Base-by-base conservation (phyloP, 2,329 filamentous ascomycete genomes). In the Penicillium occitanis region DNA sequence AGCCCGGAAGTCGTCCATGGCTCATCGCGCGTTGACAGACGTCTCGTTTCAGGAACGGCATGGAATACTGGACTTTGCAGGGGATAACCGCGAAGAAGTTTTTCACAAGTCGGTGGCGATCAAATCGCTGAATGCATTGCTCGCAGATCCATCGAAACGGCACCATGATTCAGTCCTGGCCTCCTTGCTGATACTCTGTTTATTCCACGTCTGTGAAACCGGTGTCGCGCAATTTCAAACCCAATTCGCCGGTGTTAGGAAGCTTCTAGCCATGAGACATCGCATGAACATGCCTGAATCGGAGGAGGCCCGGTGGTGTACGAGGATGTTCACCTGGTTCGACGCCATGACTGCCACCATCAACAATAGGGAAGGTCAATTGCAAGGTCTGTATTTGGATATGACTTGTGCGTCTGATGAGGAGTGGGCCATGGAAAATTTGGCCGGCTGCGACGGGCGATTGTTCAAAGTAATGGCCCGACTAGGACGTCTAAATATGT, bases 131-230 rank as follows among this genome's bases (percentile, higher is more conserved):
- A 97, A 98, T 74, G 85, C 89, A 72, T 91, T 96, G 75, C 84
- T 98, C 63, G 90, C 91, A 64, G 90, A 96, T 76, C 86, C 89
- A 0, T 82, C 84, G 25, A 88, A 88, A 71, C 90, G 92, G 4
- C 88, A 90, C 63, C 90, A 95, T 71, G 94, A 97, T 76, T 93
- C 92, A 0, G 91, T 95, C 4, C 83, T 97, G 35, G 93, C 92
- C 2, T 96, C 92, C 3, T 87, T 97, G 42, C 85, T 97, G 46
- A 86, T 97, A 8, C 84, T 97, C 3, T 97, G 93, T 75, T 88
- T 97, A 68, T 97, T 96, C 76, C 91, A 96, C 71, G 93, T 97
- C 80, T 95, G 92, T 68, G 93, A 97, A 77, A 95, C 91, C 0
- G 94, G 94, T 2, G 90, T 97, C 70, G 92, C 92, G 22, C 94